Conservation (phyloP, 2,329 filamentous ascomycete genomes). For the Diplodia sapinea region DNA sequence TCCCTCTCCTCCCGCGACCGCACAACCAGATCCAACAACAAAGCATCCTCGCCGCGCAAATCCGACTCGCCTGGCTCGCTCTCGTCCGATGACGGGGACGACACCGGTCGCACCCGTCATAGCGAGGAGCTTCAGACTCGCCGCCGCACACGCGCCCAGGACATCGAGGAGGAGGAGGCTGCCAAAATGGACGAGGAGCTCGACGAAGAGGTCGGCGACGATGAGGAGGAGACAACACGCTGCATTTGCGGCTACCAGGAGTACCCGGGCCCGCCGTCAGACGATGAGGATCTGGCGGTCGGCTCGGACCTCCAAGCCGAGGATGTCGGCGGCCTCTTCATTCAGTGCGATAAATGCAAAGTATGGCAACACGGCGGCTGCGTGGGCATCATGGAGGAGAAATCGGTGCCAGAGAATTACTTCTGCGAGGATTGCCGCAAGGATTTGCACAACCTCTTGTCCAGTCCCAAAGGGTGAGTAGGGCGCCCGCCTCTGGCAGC, state of each 20-base stretch:
- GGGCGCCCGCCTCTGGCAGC: not conserved
- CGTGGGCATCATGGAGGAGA: slow-evolving; percentile 94
- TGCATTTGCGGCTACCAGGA: slow-evolving; percentile 95
- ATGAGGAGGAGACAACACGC: slow-evolving; percentile 89
- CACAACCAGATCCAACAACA: slow-evolving; percentile 72
- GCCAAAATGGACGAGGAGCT: slow-evolving; percentile 56
- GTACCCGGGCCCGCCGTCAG: slow-evolving; percentile 77
- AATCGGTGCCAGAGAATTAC: slow-evolving; percentile 86
- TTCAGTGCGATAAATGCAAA: slow-evolving; percentile 95
- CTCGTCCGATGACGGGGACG: slow-evolving; percentile 70
- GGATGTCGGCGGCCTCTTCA: slow-evolving; percentile 92
- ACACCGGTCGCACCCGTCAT: slow-evolving; percentile 56
- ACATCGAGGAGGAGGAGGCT: slow-evolving; percentile 59
- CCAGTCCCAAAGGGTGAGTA: slow-evolving; percentile 82
- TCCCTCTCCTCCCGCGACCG: slow-evolving; percentile 75
- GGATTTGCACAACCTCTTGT: slow-evolving; percentile 84
- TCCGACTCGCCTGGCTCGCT: slow-evolving; percentile 75
- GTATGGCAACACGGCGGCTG: slow-evolving; percentile 99
- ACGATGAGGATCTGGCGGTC: slow-evolving; percentile 58
- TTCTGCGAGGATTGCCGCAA: slow-evolving; percentile 95
- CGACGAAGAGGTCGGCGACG: slow-evolving; percentile 67
- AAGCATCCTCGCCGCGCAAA: slow-evolving; percentile 74
- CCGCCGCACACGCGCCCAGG: slow-evolving; percentile 79
- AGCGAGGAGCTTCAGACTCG: slow-evolving; percentile 74
- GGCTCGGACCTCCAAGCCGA: slow-evolving; percentile 63